phyloP scores from a whole-genome alignment of 371 early-diverging fungal genomes.

The Entomophthora muscae region DNA sequence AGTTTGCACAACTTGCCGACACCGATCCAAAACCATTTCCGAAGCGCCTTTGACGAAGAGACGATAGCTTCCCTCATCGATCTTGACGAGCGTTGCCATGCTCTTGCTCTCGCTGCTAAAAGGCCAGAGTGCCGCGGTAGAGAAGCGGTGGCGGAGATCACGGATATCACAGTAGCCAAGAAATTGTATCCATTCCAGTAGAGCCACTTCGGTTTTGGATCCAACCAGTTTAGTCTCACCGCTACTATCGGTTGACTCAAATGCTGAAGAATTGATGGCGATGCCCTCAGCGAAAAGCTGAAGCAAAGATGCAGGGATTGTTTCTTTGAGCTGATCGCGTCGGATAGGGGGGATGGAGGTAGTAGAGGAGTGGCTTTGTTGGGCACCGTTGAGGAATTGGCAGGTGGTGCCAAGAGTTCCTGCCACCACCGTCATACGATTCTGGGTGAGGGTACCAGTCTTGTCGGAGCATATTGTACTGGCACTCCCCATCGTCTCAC shows the following conservation, averaged over 20 bases:
- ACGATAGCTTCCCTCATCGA: slow-evolving; percentile 23
- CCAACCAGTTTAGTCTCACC: slow-evolving; percentile 35
- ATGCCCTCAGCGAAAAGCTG: slow-evolving; percentile 13
- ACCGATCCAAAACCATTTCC: slow-evolving; percentile 52
- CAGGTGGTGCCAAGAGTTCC: slow-evolving; percentile 18
- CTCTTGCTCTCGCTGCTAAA: slow-evolving; percentile 73
- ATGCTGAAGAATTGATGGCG: slow-evolving; percentile 65
- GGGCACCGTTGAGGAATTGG: background rate
- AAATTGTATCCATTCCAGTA: slow-evolving; percentile 38
- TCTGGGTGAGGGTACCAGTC: slow-evolving; percentile 79
- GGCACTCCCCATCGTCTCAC: slow-evolving; percentile 89
- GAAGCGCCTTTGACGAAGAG: slow-evolving; percentile 67
- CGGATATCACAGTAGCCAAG: slow-evolving; percentile 22
- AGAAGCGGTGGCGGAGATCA: slow-evolving; percentile 21
- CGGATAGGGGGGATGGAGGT: slow-evolving; percentile 17
- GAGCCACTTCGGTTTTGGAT: slow-evolving; percentile 71
- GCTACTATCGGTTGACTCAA: slow-evolving; percentile 35
- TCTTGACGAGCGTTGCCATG: slow-evolving; percentile 59
- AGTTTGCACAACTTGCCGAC: slow-evolving; percentile 10
- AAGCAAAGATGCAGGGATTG: background rate
- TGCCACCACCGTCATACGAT: slow-evolving; percentile 74
- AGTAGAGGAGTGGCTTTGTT: background rate
- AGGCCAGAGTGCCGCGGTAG: slow-evolving; percentile 42
- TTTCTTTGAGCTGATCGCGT: background rate
- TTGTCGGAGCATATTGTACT: slow-evolving; percentile 85